Evolutionary conservation across 768 basidiomycete species (phyloP).

Genomic region (Xerocomellus chrysenteron): DNA sequence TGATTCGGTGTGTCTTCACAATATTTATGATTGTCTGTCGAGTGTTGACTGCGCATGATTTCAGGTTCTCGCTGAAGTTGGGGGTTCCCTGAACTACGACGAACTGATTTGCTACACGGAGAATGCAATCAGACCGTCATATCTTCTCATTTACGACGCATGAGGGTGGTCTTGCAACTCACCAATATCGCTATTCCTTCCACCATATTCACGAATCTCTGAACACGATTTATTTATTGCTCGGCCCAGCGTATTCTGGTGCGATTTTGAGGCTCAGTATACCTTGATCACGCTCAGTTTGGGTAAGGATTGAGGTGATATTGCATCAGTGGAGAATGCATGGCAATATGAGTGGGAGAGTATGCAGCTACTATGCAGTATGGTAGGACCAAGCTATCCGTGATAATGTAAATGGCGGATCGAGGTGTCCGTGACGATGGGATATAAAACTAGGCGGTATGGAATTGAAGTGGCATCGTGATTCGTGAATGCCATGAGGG

Average conservation of each 20-base stretch:
- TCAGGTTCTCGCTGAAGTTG: slow-evolving; percentile 65
- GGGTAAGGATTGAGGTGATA: background rate
- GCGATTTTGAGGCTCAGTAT: background rate
- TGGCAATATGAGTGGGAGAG: slow-evolving; percentile 32
- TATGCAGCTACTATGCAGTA: slow-evolving; percentile 22
- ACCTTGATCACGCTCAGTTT: background rate
- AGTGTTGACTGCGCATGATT: background rate
- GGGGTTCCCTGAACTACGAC: slow-evolving; percentile 67
- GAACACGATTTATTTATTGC: slow-evolving; percentile 9
- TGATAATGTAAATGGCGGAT: slow-evolving; percentile 22
- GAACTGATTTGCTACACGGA: slow-evolving; percentile 70
- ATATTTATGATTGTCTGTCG: background rate
- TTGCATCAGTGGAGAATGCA: slow-evolving; percentile 1
- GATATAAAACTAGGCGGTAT: slow-evolving; percentile 30
- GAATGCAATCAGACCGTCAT: slow-evolving; percentile 71
- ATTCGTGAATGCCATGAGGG: slow-evolving; percentile 57
- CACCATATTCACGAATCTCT: background rate
- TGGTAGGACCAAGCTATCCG: slow-evolving; percentile 24
- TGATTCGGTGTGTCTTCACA: slow-evolving; percentile 53
- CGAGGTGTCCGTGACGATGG: slow-evolving; percentile 11
- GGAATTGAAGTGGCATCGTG: background rate
- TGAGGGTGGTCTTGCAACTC: slow-evolving; percentile 1
- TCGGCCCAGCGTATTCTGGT: background rate
- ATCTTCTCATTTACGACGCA: slow-evolving; percentile 66
- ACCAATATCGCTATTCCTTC: background rate